Evolutionary conservation across 345 rosid genomes (phyloP), one percentile per base, ranked within the genome.

Genomic region (Acer campestre): DNA sequence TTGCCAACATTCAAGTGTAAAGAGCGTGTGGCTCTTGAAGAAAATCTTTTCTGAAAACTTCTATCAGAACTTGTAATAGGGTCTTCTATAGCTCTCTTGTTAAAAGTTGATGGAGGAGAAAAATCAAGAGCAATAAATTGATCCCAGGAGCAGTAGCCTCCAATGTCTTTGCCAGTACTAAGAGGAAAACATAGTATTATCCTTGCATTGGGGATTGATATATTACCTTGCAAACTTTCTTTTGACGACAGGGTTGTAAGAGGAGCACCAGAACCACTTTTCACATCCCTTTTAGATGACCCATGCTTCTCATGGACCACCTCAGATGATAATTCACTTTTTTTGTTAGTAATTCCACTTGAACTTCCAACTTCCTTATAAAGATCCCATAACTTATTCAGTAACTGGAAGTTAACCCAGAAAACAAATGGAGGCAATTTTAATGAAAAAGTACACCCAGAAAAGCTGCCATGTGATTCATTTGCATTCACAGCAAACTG

Each of bases 61-160:
- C 79, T 83, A 81, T 84, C 86, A 67, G 82, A 76, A 20, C 25
- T 72, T 17, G 81, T 76, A 59, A 74, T 61, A 53, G 42, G 27
- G n/a, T 65, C 56, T 46, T 80, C 82, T 44, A 20, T 23, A 77
- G 72, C 58, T 67, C 77, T 88, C 75, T 86, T 66, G 73, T 82
- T 81, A 27, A 74, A 80, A 75, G 80, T 72, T 6, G 67, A 78
- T 61, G 92, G 83, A 16, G 92, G 78, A 67, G 82, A 82, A 70
- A 94, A 70, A 81, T 94, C 98, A 20, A 91, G 69, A 62, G 92
- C 91, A 77, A 96, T 82, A 77, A 96, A 92, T 62, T 88, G 87
- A 75, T 86, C 87, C 90, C 91, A 86, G 68, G 85, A 79, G 70
- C 77, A 80, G 79, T 76, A 79, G 80, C 80, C 80, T 20, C 76